These are phyloP conservation scores for Colletotrichum orbiculare DNA, from an alignment of 2,329 filamentous ascomycete species.

Conservation along the genomic window DNA sequence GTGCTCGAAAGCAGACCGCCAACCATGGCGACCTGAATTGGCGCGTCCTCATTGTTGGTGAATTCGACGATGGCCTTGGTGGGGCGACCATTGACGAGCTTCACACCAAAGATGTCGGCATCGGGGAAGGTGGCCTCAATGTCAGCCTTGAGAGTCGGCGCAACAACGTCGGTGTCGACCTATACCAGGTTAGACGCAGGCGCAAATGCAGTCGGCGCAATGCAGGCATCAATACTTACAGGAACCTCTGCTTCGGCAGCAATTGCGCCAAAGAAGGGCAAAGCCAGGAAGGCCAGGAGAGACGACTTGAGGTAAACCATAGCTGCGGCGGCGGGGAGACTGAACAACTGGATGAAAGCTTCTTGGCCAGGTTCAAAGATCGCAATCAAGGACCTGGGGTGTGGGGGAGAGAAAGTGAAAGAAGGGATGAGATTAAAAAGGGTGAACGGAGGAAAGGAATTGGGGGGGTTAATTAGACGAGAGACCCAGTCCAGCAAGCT, in stretches of 20 bases:
- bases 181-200: constrained; percentile 29
- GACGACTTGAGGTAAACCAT: constrained; percentile 83
- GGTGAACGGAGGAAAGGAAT: constrained; percentile 8
- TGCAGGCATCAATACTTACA: not conserved
- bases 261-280: constrained; percentile 73
- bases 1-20: constrained; percentile 77
- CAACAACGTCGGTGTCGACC: constrained; percentile 39
- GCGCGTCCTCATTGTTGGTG: constrained; percentile 81
- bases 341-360: constrained; percentile 25
- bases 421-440: constrained; percentile 5
- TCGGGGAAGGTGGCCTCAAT: constrained; percentile 73
- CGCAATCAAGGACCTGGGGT: constrained; percentile 35
- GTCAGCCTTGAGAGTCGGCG: constrained; percentile 66
- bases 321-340: constrained; percentile 43
- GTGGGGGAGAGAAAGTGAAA: constrained; percentile 3
- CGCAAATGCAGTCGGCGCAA: not conserved
- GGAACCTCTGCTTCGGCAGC: constrained; percentile 61
- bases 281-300: constrained; percentile 76
- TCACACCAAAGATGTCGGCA: constrained; percentile 90
- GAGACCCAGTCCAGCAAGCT: constrained; percentile 8
- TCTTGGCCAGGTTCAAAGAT: constrained; percentile 44
- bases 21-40: constrained; percentile 81
- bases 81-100: constrained; percentile 91
- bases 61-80: constrained; percentile 86
- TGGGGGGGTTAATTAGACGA: constrained; percentile 9